phyloP scores from a whole-genome alignment of 345 rosid species.

The Ricinus communis region DNA sequence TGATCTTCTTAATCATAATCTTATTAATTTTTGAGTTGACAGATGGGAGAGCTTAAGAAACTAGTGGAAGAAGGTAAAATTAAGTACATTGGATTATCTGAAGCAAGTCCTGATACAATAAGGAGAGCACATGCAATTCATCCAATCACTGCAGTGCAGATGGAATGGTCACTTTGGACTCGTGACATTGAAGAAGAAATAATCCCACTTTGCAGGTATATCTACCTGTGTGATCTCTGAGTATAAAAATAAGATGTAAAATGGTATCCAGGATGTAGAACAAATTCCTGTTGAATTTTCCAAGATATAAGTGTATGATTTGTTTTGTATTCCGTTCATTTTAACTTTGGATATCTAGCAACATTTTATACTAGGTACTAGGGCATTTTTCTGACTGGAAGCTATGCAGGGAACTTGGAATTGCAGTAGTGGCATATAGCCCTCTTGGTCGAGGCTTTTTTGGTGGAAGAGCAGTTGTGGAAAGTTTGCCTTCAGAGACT shows the following conservation, averaged over 20 bases:
- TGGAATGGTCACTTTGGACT: slow-evolving; percentile 48
- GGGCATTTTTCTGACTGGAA: background rate
- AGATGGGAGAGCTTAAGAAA: slow-evolving; percentile 46
- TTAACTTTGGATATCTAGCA: no score
- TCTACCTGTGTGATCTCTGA: background rate
- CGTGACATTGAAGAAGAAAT: slow-evolving; percentile 19
- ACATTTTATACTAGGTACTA: background rate
- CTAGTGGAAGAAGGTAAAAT: slow-evolving; percentile 45
- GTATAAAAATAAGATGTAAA: background rate
- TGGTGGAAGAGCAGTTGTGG: slow-evolving; percentile 14
- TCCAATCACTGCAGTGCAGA: slow-evolving; percentile 45
- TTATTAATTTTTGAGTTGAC: background rate
- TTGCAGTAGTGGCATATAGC: slow-evolving; percentile 8
- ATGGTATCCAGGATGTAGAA: background rate
- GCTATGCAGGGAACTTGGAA: slow-evolving; percentile 14
- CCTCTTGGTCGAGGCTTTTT: slow-evolving; percentile 6
- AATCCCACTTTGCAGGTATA: slow-evolving; percentile 18
- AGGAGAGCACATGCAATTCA: slow-evolving; percentile 50
- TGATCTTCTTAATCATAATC: no score
- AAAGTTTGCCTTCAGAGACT: slow-evolving; percentile 5
- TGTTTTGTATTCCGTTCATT: background rate
- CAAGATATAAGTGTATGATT: background rate
- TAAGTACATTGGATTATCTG: slow-evolving; percentile 48
- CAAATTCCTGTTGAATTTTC: background rate
- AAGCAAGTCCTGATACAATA: slow-evolving; percentile 44